Conservation (phyloP, 306 rosid species). For the Sechiopsis laciniata region DNA sequence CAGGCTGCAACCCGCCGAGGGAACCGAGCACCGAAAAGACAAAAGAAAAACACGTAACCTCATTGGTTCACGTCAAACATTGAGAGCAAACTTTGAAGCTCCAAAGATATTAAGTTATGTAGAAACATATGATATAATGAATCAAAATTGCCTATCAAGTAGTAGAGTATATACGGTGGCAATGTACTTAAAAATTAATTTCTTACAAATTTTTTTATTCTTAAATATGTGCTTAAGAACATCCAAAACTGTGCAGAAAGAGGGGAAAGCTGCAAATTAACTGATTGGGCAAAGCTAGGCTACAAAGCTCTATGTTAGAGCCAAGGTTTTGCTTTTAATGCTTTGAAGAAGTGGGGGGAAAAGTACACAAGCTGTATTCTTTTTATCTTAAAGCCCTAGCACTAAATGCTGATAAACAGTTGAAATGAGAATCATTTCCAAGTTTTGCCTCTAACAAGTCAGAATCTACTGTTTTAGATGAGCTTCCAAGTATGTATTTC, state of each 20-base stretch:
- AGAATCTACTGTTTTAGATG: conserved; percentile 17
- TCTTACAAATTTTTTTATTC: too few relatives aligned
- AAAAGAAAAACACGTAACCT: background rate
- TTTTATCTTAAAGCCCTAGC: background rate
- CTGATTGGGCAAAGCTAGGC: background rate
- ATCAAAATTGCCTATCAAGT: too few relatives aligned
- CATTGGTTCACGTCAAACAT: background rate
- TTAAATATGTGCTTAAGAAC: too few relatives aligned
- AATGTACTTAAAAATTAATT: too few relatives aligned
- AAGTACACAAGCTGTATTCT: background rate
- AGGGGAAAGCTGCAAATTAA: too few relatives aligned
- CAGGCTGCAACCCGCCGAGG: background rate
- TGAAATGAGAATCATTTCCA: background rate
- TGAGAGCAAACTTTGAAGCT: background rate
- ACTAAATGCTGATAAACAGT: conserved; percentile 15
- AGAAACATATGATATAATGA: conserved; percentile 1
- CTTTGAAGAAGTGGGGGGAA: background rate
- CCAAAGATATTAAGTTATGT: too few relatives aligned
- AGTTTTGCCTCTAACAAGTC: background rate
- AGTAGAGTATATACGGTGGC: too few relatives aligned
- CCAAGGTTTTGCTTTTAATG: background rate
- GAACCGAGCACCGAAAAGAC: background rate
- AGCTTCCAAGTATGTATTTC: background rate
- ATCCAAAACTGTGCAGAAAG: too few relatives aligned
- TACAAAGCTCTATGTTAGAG: background rate